phyloP scores from a whole-genome alignment of 768 basidiomycete genomes.

The Kondoa subrosea region DNA sequence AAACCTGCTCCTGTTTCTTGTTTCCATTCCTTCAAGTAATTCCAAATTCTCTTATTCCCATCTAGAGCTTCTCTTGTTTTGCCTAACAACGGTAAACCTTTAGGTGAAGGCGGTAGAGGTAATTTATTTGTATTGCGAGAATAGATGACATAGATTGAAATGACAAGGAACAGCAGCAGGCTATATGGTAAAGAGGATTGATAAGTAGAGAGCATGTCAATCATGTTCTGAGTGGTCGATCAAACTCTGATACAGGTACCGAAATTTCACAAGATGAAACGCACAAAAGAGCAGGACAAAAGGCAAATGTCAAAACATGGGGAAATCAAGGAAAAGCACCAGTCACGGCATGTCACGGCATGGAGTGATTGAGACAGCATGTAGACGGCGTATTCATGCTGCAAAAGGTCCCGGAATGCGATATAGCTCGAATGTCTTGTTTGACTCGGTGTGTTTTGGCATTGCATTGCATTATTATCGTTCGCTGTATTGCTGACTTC shows the following conservation, averaged over 20 bases:
- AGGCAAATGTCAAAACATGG: too few species aligned
- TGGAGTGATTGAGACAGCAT: too few species aligned
- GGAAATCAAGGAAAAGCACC: too few species aligned
- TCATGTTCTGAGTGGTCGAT: background rate
- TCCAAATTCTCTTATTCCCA: slow-evolving; percentile 10
- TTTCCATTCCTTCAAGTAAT: slow-evolving; percentile 14
- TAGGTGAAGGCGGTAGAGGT: slow-evolving; percentile 12
- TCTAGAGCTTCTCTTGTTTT: slow-evolving; percentile 13
- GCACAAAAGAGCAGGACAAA: background rate
- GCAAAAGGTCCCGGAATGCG: too few species aligned
- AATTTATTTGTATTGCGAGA: background rate
- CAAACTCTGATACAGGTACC: background rate
- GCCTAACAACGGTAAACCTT: slow-evolving; percentile 10
- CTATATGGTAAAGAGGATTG: background rate
- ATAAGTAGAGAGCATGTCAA: background rate
- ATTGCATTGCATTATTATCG: too few species aligned
- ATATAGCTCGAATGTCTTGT: too few species aligned
- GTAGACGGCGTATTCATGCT: too few species aligned
- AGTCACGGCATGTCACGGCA: too few species aligned
- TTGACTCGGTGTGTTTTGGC: too few species aligned
- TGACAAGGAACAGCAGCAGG: background rate
- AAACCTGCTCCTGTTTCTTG: slow-evolving; percentile 12
- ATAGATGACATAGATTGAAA: too few species aligned
- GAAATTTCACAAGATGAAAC: background rate
- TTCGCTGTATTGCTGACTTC: too few species aligned